Percentiles rank a stretch among this genome's conserved stretches.
These are phyloP conservation scores for Kodamaea sp. DNA, from an alignment of 1,139 yeast genomes.

Conservation along the genomic window DNA sequence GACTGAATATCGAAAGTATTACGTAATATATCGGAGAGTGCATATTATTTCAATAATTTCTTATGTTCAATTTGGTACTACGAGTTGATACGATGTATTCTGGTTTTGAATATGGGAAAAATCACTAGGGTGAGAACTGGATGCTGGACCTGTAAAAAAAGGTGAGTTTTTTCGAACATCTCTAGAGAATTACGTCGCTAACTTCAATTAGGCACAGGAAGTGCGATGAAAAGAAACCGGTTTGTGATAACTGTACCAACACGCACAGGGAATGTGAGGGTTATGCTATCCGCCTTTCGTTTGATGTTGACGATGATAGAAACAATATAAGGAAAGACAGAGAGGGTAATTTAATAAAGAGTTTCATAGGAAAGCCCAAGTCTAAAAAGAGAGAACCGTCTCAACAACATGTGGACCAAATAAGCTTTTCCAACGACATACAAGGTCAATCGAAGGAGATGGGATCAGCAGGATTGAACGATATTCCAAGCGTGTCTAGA, in stretches of 20 bases:
- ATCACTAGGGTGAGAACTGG: constrained; percentile 52
- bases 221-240: constrained; percentile 59
- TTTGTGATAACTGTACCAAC: constrained; percentile 51
- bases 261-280: constrained; percentile 51
- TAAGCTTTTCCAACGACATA: background rate
- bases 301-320: constrained; percentile 46
- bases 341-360: constrained; percentile 6
- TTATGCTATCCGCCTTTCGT: constrained; percentile 45
- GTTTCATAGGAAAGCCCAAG: constrained; percentile 14
- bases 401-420: background rate
- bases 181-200: background rate
- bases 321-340: constrained; percentile 13
- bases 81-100: no score
- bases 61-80: no score
- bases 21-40: no score
- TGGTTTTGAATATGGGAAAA: constrained; percentile 29
- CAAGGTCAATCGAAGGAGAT: no score
- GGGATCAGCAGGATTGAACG: no score
- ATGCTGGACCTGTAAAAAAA: constrained; percentile 48
- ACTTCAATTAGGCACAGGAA: constrained; percentile 41
- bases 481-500: background rate
- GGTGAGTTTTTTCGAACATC: constrained; percentile 24
- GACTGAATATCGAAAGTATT: no score
- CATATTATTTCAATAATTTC: no score
- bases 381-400: background rate